Percentiles rank a stretch among this genome's conserved stretches.
phyloP scores from a whole-genome alignment of 108 stramenopile genomes.

The Pseudonitzschia multistriata region DNA sequence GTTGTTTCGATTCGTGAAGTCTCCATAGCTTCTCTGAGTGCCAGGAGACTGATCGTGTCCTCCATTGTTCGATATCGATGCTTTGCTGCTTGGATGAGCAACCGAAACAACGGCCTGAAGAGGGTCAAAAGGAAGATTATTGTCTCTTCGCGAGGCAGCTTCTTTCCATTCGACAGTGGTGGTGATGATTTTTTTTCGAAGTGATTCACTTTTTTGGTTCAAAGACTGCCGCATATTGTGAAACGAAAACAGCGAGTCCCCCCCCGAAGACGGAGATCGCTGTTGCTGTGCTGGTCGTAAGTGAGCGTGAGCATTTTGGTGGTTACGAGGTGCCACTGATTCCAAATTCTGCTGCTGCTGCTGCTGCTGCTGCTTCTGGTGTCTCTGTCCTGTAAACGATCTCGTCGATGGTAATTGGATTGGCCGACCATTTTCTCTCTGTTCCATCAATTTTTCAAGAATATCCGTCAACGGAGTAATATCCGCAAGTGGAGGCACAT shows the following conservation, averaged over 20 bases:
- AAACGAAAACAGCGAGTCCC: conserved; percentile 26
- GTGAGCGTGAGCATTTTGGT: no score
- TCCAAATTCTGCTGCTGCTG: conserved; percentile 1
- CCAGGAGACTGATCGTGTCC: conserved; percentile 10
- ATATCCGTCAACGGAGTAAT: conserved; percentile 42
- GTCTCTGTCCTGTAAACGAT: neutral
- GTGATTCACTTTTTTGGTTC: conserved; percentile 30
- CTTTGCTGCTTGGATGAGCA: neutral
- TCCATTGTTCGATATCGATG: neutral
- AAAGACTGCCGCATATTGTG: conserved; percentile 32
- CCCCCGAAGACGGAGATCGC: neutral
- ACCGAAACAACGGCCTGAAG: neutral
- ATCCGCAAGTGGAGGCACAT: conserved; percentile 58
- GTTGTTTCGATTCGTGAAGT: neutral
- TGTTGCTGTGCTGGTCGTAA: conserved; percentile 5
- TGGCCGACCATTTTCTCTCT: conserved; percentile 27
- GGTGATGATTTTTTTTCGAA: conserved; percentile 28
- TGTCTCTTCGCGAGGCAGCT: conserved; percentile 10
- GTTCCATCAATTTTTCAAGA: conserved; percentile 39
- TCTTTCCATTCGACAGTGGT: conserved; percentile 37
- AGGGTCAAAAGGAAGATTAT: neutral
- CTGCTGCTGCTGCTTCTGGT: no score
- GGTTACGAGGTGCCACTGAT: neutral
- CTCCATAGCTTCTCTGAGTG: neutral
- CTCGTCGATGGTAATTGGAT: conserved; percentile 10